Conservation (phyloP, 148 eudicot species). For the Arctostaphylos glauca region DNA sequence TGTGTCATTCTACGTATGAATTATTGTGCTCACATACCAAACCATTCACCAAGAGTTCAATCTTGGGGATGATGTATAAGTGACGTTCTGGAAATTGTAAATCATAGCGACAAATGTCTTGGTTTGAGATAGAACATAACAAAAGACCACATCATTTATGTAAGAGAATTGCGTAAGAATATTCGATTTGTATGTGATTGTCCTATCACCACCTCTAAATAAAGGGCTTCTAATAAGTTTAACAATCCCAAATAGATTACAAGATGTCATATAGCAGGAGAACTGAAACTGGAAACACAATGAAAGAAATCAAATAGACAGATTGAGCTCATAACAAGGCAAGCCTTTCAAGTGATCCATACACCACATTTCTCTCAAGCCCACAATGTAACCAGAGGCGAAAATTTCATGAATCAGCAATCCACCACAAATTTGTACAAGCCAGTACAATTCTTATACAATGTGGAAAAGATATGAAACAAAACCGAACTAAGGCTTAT, state of each 20-base stretch:
- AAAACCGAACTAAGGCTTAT: background rate
- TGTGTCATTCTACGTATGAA: background rate
- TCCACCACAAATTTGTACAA: background rate
- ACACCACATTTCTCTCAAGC: background rate
- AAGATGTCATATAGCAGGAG: background rate
- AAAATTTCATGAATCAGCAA: conserved; percentile 1
- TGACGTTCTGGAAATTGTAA: too few relatives aligned
- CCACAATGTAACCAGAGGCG: background rate
- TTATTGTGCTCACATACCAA: background rate
- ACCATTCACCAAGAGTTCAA: background rate
- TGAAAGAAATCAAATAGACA: background rate
- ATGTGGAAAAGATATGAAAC: background rate
- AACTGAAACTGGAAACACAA: background rate
- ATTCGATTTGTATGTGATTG: too few relatives aligned
- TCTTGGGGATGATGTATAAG: too few relatives aligned
- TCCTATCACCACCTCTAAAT: background rate
- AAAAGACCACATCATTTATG: too few relatives aligned
- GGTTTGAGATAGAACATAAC: too few relatives aligned
- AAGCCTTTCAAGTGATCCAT: background rate
- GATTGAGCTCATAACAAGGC: background rate
- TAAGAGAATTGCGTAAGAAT: too few relatives aligned
- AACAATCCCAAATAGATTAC: background rate
- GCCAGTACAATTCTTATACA: background rate
- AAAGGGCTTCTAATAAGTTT: background rate
- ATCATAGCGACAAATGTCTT: too few relatives aligned